phyloP scores from a whole-genome alignment of 2,329 filamentous ascomycete species.

The Penicillium sclerotigenum region DNA sequence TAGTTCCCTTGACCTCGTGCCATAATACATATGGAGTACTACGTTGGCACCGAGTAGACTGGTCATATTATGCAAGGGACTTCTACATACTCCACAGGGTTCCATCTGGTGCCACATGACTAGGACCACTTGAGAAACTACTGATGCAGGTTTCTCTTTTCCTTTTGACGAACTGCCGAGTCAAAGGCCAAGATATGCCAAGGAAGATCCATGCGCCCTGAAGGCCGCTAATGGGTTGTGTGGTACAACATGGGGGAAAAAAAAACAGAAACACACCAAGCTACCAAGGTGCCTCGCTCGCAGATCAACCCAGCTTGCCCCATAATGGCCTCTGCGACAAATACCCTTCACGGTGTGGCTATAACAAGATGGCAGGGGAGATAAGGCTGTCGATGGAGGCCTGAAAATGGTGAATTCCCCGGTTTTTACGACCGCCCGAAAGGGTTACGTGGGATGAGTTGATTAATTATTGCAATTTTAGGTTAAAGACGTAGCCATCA shows the following conservation, averaged over 20 bases:
- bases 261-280: background rate
- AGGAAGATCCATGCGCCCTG: background rate
- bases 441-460: background rate
- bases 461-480: background rate
- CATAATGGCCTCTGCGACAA: background rate
- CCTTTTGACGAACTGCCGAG: background rate
- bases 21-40: background rate
- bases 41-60: background rate
- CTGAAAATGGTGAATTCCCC: background rate
- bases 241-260: no score
- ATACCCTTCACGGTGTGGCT: background rate
- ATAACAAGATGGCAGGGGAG: background rate
- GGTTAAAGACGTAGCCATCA: background rate
- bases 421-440: background rate
- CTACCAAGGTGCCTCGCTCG: background rate
- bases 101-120: background rate
- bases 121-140: background rate
- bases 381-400: background rate
- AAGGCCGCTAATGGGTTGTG: background rate
- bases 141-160: background rate
- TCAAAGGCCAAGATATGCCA: background rate
- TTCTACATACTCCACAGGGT: background rate
- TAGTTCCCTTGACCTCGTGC: background rate
- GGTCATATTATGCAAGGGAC: background rate
- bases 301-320: background rate